Base-by-base conservation (phyloP, 805 yeast genomes). In the Pichia membranifaciens region DNA sequence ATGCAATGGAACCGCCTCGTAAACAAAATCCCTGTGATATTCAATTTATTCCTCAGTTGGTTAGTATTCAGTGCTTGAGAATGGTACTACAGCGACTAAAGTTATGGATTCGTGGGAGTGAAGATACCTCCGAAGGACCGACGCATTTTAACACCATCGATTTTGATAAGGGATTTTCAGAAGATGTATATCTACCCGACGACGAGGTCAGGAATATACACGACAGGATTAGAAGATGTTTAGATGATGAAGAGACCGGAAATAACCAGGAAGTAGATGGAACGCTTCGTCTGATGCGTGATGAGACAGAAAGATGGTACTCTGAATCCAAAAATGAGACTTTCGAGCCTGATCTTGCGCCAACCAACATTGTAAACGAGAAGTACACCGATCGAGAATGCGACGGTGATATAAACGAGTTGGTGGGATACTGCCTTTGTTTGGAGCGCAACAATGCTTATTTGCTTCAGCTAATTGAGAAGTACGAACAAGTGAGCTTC, bases 221-320 rank as follows among this genome's bases (percentile, higher is more conserved):
- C 23, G 47, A 38, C 10, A 17, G 53, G 8, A 51, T 52, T 17
- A 45, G 45, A 15, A 20, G 41, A 6, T 51, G 49, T 31, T 31
- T 51, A 9, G 49, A 47, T 38, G 55, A 53, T 21, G 48, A 52
- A 28, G 52, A 50, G 1, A 55, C 52, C 6, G 47, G 47, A 43
- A 25, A 38, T n/a, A 37, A 43, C 5, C 4, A 18, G 10, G 29
- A 31, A 4, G 54, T 60, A 20, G 59, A 57, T 32, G 51, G 50
- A 40, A 61, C 65, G 5, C 41, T 61, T 38, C 45, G 51, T 13
- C 33, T 58, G 16, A 61, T 61, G 36, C 47, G 39, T 45, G 60
- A 42, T 20, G 55, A 52, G 35, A 52, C 55, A 3, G 44, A 43
- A 20, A 48, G 44, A 13, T 52, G 55, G 55, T 23, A 49, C 51